Conservation (phyloP, 2,329 filamentous ascomycete genomes). For the Xylaria arbuscula region DNA sequence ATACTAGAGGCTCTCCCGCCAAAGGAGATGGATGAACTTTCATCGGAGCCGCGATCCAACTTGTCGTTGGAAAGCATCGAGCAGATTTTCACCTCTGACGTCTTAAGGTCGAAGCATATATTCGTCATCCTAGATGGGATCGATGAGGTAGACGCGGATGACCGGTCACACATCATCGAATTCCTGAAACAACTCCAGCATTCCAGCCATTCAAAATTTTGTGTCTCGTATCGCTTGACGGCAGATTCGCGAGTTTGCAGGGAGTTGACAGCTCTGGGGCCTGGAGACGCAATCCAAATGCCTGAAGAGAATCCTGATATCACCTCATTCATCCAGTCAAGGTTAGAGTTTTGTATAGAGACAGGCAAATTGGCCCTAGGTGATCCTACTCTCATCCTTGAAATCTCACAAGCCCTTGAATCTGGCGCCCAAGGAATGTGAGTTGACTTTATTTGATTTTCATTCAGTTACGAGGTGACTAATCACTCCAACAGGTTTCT, state of each 20-base stretch:
- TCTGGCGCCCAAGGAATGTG: slow-evolving; percentile 51
- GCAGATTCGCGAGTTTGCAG: slow-evolving; percentile 9
- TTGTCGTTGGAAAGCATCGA: slow-evolving; percentile 7
- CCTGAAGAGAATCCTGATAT: slow-evolving; percentile 31
- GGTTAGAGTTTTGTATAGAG: slow-evolving; percentile 18
- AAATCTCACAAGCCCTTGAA: slow-evolving; percentile 38
- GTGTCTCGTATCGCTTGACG: slow-evolving; percentile 26
- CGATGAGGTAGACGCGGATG: slow-evolving; percentile 14
- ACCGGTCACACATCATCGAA: slow-evolving; percentile 14
- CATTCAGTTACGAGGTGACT: neutral
- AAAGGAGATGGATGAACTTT: neutral
- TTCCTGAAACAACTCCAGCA: slow-evolving; percentile 15
- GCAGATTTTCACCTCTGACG: neutral
- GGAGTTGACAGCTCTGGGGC: slow-evolving; percentile 6
- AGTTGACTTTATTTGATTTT: neutral
- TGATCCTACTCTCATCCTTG: slow-evolving; percentile 27
- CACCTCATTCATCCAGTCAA: slow-evolving; percentile 21
- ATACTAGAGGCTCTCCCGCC: slow-evolving; percentile 19
- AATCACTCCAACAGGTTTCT: slow-evolving; percentile 15
- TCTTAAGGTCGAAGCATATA: neutral
- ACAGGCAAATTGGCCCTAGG: slow-evolving; percentile 23
- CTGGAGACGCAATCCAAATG: slow-evolving; percentile 12
- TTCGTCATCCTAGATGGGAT: slow-evolving; percentile 29
- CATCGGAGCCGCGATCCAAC: neutral
- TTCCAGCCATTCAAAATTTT: slow-evolving; percentile 10